Percentiles rank a stretch among this genome's conserved stretches.
Evolutionary conservation across 495 filamentous ascomycete species (phyloP).

Genomic region (Daldinia bambusicola): DNA sequence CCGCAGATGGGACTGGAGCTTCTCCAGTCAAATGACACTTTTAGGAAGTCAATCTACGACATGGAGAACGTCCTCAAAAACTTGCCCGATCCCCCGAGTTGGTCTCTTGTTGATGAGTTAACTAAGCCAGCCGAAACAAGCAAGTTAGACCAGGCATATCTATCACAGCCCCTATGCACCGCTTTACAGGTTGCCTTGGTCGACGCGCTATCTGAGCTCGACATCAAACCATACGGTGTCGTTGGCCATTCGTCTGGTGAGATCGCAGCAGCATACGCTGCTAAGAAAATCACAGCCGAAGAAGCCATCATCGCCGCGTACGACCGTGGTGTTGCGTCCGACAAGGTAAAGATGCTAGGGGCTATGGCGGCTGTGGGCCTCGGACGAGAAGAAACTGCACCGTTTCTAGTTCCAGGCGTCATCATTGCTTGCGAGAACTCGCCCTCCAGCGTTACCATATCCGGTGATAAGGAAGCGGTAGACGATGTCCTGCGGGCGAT

Average conservation of each 20-base stretch:
- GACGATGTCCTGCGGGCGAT: slow-evolving; percentile 45
- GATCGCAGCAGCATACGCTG: slow-evolving; percentile 62
- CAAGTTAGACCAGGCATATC: slow-evolving; percentile 43
- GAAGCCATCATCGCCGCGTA: slow-evolving; percentile 64
- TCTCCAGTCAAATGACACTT: slow-evolving; percentile 20
- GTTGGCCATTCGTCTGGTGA: slow-evolving; percentile 72
- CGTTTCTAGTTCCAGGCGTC: slow-evolving; percentile 48
- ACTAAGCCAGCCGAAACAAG: slow-evolving; percentile 24
- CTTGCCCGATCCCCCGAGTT: slow-evolving; percentile 8
- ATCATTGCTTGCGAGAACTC: slow-evolving; percentile 60
- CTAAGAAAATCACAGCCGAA: slow-evolving; percentile 47
- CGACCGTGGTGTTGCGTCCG: slow-evolving; percentile 59
- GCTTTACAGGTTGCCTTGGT: slow-evolving; percentile 62
- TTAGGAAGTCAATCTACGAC: background rate
- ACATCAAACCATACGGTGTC: slow-evolving; percentile 56
- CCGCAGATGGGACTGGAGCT: slow-evolving; percentile 32
- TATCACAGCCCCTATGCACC: slow-evolving; percentile 62
- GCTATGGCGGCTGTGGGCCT: slow-evolving; percentile 42
- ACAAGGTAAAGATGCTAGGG: slow-evolving; percentile 55
- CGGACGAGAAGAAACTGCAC: slow-evolving; percentile 59
- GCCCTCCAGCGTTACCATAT: slow-evolving; percentile 58
- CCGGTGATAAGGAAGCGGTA: slow-evolving; percentile 56
- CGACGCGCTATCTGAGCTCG: slow-evolving; percentile 55
- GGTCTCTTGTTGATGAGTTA: slow-evolving; percentile 42
- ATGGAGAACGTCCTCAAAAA: slow-evolving; percentile 11